Evolutionary conservation across 140 eudicot genomes (phyloP), one percentile per base, ranked within the genome.

Genomic region (Oenanthe javanica): DNA sequence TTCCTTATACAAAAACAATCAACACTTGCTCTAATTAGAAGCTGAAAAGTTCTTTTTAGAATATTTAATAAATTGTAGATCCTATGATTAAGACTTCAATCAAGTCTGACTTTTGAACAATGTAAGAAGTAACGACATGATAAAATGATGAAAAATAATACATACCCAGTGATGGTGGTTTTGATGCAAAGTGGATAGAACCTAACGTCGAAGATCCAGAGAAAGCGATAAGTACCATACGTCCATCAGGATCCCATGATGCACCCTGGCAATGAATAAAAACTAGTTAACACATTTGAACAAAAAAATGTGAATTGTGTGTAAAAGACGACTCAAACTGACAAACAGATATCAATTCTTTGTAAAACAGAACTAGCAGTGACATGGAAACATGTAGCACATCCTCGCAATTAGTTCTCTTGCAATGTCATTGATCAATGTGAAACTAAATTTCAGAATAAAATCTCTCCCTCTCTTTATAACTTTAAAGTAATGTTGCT

Each of bases 181-280:
- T 92, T 77, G 98, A 86, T 82, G 97, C 91, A 87, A 96, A 96
- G 91, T 96, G 98, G 85, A 96, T 76, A 49, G 97, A 93, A 70
- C 93, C 98, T 86, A 96, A 88, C n/a, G 98, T 83, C 36, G 91
- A 81, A 15, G 99, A 96, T 83, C 91, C 91, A 25, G 97, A 96
- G 79, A 93, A 96, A 57, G 98, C 84, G 78, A 96, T 72, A 75
- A 96, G 92, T 82, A 96, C 87, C 93, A 91, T 93, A 79, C 92
- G 93, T 46, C 99, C 97, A 85, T 96, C 96, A 57, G 99, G 99
- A 93, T 96, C 99, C 99, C 99, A 96, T 72, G 97, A 76, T 85
- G 99, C 99, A 82, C 99, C 98, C 99, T 95, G 85, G 52, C 48
- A 81, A 72, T 81, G 61, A 31, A 79, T 38, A 76, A 72, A 54